These are phyloP conservation scores for Vigna unguiculata DNA, from an alignment of 306 rosid genomes.

Conservation along the genomic window DNA sequence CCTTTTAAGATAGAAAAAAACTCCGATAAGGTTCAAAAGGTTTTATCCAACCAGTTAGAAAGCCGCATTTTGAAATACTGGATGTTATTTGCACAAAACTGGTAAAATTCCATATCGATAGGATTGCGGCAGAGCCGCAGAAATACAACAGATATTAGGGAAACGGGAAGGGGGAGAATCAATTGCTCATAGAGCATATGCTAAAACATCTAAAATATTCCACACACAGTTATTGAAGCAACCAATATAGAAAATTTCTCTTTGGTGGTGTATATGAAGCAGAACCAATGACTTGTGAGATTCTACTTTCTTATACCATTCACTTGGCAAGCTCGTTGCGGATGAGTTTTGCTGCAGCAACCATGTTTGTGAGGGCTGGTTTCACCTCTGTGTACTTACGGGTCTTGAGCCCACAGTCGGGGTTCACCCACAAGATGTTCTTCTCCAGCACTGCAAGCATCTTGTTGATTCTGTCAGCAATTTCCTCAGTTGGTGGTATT, in stretches of 20 bases:
- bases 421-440: conserved; percentile 94
- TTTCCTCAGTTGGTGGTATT: conserved; percentile 89
- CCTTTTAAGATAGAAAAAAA: too few relatives aligned
- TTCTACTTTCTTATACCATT: conserved; percentile 39
- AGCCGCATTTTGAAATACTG: background rate
- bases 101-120: conserved; percentile 43
- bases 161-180: conserved; percentile 17
- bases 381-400: conserved; percentile 89
- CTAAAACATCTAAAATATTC: conserved; percentile 48
- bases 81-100: conserved; percentile 48
- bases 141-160: conserved; percentile 53
- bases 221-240: conserved; percentile 63
- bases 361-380: conserved; percentile 84
- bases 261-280: conserved; percentile 16
- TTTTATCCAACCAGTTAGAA: background rate
- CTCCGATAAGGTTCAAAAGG: too few relatives aligned
- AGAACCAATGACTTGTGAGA: conserved; percentile 27
- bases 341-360: conserved; percentile 83
- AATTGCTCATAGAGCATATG: conserved; percentile 50
- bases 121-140: conserved; percentile 53
- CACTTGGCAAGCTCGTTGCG: conserved; percentile 85
- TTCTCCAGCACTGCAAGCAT: conserved; percentile 97
- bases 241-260: conserved; percentile 41
- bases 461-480: conserved; percentile 90
- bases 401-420: conserved; percentile 95